Evolutionary conservation across 164 flowering plant genomes (phyloP).

Genomic region (Berberis thunbergii): DNA sequence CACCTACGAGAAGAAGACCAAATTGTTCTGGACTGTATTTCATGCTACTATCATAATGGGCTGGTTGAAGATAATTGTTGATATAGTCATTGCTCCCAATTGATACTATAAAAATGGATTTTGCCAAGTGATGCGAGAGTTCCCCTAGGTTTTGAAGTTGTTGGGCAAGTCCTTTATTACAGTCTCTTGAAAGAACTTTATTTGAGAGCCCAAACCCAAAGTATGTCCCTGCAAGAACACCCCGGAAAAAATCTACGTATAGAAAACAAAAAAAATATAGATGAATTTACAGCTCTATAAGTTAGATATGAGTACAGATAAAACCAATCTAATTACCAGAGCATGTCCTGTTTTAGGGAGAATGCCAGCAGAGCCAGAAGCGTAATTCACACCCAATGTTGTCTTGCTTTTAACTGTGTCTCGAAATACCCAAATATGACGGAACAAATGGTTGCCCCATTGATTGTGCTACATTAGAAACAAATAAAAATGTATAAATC

Average conservation of each 20-base stretch:
- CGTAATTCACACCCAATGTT: slow-evolving; percentile 10
- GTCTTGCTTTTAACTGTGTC: neutral
- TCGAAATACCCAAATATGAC: slow-evolving; percentile 1
- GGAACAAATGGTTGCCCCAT: slow-evolving; percentile 6
- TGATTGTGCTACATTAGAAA: slow-evolving; percentile 3
- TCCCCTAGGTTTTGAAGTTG: neutral
- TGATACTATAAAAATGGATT: slow-evolving; percentile 6
- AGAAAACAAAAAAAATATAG: too few species aligned
- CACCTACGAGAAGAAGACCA: neutral
- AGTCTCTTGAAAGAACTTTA: slow-evolving; percentile 6
- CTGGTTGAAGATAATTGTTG: slow-evolving; percentile 11
- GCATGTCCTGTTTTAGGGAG: slow-evolving; percentile 5
- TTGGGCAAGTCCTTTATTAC: slow-evolving; percentile 4
- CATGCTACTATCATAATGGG: neutral
- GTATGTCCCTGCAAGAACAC: too few species aligned
- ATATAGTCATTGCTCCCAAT: slow-evolving; percentile 14
- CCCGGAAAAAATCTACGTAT: too few species aligned
- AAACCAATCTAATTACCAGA: too few species aligned
- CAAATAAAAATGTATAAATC: neutral
- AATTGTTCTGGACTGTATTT: slow-evolving; percentile 2
- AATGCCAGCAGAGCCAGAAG: slow-evolving; percentile 10
- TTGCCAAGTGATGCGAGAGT: slow-evolving; percentile 7
- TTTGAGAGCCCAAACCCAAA: slow-evolving; percentile 4
- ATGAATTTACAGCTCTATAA: too few species aligned
- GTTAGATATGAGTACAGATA: too few species aligned